Evolutionary conservation across 2,329 filamentous ascomycete genomes (phyloP), one percentile per base, ranked within the genome.

Genomic region (Alternaria consortialis): DNA sequence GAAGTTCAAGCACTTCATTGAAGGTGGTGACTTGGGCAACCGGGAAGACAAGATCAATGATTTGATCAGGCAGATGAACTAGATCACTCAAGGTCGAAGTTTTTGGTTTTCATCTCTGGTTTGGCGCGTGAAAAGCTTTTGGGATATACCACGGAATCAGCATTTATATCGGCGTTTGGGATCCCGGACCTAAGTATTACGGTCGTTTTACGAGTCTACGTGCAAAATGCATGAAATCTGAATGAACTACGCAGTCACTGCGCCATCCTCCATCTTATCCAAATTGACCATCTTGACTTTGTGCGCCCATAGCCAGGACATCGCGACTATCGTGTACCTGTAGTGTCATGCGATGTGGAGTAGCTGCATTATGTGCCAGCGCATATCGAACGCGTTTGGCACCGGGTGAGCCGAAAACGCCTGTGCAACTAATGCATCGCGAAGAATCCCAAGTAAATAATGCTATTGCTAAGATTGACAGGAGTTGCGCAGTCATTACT

Each of bases 1-100:
- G 85, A 99, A 98, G 88, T 98, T 98, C 90, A 95, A 93, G 88
- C 94, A 98, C 87, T 98, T 92, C 86, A 92, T 98, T 69, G 92
- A 97, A 88, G 95, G 94, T 84, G 95, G 95, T 90, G 95, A 99
- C 84, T 86, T 96, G 76, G 95, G 95, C 82, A 98, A 99, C 90
- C 91, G 95, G 74, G 95, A 99, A 88, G 94, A 98, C 79, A 90
- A 94, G 86, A 97, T 98, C 89, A 98, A 98, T 85, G 87, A 84
- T 78, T 89, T 98, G 80, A 91, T 99, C 86, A 90, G 92, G 84
- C 93, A 97, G 87, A 98, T 98, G 95, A 98, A 98, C 89, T 99
- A 96, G 81, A 47, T 53, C 29, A 39, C 47, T 12, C 39, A 29
- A n/a, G 48, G 32, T 40, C 43, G 27, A 29, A 15, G 37, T 43